Conservation (phyloP, 805 yeast species). For the Saccharomycopsis fermentans region DNA sequence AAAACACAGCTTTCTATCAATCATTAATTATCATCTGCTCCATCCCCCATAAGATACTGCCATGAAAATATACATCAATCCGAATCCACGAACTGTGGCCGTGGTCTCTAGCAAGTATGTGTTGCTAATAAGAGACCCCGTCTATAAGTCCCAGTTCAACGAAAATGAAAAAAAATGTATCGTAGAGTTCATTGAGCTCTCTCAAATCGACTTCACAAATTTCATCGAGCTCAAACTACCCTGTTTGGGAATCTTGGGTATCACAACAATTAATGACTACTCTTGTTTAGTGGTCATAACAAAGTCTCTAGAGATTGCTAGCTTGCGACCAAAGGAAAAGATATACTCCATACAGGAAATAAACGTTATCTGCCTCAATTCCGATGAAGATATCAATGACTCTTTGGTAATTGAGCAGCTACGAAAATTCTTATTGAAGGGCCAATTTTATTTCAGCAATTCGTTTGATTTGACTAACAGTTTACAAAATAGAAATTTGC, state of each 20-base stretch:
- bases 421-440: conserved; percentile 64
- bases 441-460: conserved; percentile 81
- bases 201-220: conserved; percentile 28
- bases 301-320: conserved; percentile 44
- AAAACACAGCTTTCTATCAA: no score
- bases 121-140: conserved; percentile 42
- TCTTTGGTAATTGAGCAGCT: conserved; percentile 22
- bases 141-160: conserved; percentile 1
- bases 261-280: conserved; percentile 42
- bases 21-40: no score
- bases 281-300: conserved; percentile 52
- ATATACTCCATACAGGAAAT: conserved; percentile 48
- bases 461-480: conserved; percentile 82
- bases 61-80: conserved; percentile 57
- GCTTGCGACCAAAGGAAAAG: conserved; percentile 44
- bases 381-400: conserved; percentile 26
- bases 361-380: conserved; percentile 54
- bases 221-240: conserved; percentile 34
- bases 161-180: conserved; percentile 21
- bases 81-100: conserved; percentile 59
- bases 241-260: conserved; percentile 52
- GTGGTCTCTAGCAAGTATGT: conserved; percentile 50
- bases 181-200: conserved; percentile 45
- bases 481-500: conserved; percentile 62
- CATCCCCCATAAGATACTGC: not conserved